Conservation (phyloP, 305 asterid genomes). For the Fraxinus floribunda region DNA sequence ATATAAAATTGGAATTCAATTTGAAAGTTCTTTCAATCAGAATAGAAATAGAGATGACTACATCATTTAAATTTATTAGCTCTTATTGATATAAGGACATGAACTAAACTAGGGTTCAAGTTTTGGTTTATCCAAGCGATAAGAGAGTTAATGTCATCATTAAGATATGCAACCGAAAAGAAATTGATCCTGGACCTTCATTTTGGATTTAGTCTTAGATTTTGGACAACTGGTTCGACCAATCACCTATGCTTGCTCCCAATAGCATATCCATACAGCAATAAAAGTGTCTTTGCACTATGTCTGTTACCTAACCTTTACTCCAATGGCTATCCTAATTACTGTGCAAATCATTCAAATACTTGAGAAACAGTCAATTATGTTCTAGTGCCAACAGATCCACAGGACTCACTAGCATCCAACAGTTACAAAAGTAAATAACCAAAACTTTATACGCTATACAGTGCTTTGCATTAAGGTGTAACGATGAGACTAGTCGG, state of each 20-base stretch:
- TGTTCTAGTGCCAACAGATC: slow-evolving; percentile 4
- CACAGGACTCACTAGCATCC: background rate
- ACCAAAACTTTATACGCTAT: background rate
- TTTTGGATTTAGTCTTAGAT: background rate
- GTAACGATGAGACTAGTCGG: background rate
- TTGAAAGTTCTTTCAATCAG: background rate
- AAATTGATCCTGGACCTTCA: background rate
- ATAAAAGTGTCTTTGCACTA: background rate
- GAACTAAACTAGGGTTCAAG: background rate
- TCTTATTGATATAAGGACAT: background rate
- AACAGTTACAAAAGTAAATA: background rate
- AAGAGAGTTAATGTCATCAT: background rate
- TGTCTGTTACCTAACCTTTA: background rate
- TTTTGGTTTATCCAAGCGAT: background rate
- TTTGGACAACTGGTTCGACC: background rate
- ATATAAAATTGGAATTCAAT: background rate
- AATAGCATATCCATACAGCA: background rate
- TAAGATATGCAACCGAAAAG: background rate
- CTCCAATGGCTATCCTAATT: background rate
- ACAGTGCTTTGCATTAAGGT: slow-evolving; percentile 6
- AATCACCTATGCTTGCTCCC: background rate
- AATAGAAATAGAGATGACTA: background rate
- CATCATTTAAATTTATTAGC: background rate
- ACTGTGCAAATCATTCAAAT: background rate
- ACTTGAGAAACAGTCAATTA: background rate